These are phyloP conservation scores for Podospora tetraspora DNA, from an alignment of 495 filamentous ascomycete genomes.

Conservation along the genomic window DNA sequence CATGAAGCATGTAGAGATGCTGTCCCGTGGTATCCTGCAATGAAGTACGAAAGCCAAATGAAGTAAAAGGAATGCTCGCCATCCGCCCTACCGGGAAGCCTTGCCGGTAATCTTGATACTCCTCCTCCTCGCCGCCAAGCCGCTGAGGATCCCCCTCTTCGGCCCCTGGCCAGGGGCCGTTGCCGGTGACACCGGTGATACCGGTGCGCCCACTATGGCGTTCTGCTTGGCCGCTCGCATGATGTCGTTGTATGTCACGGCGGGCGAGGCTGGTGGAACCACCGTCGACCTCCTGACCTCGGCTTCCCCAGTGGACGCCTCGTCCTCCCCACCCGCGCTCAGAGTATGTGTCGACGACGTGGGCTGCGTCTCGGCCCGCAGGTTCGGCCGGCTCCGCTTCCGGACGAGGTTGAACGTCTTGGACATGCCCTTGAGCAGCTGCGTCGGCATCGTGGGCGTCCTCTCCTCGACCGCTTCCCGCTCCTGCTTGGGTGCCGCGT, in stretches of 20 bases:
- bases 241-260: conserved; percentile 39
- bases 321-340: background rate
- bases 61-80: background rate
- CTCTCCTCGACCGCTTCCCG: conserved; percentile 19
- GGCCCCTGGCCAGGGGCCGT: conserved; percentile 5
- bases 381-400: conserved; percentile 42
- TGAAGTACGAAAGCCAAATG: background rate
- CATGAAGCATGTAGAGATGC: background rate
- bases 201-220: conserved; percentile 23
- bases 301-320: conserved; percentile 17
- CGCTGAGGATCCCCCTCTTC: conserved; percentile 39
- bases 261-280: conserved; percentile 22
- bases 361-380: conserved; percentile 25
- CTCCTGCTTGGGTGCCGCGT: conserved; percentile 20
- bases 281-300: background rate
- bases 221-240: conserved; percentile 33
- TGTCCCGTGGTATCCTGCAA: background rate
- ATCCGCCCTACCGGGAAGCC: background rate
- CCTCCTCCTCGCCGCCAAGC: conserved; percentile 36
- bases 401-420: conserved; percentile 42
- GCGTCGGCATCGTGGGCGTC: conserved; percentile 37
- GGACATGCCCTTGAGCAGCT: conserved; percentile 39
- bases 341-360: background rate
- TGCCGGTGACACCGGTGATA: conserved; percentile 22
- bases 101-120: conserved; percentile 34